Base-by-base conservation (phyloP, 192 early-diverging fungal genomes). In the Linnemannia elongata region DNA sequence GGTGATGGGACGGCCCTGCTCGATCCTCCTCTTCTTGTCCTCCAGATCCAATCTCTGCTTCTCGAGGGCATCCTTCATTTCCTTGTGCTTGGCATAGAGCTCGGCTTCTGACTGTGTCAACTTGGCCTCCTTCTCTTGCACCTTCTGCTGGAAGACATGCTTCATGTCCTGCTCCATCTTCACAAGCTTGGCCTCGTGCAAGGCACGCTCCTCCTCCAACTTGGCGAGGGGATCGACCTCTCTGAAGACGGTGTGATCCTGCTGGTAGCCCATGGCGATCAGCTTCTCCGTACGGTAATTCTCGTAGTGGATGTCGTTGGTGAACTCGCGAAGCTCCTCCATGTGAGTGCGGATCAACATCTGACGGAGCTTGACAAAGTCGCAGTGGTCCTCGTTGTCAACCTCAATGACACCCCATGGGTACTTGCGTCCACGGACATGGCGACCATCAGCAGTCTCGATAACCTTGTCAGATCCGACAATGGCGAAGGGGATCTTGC, bases 101-200 rank as follows among this genome's bases (percentile, higher is more conserved):
- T 96, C 98, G 83, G 98, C 98, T 89, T 99, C 98, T 44, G 94
- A 95, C 88, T 97, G 97, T 93, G 98, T 99, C 82, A 99, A 92
- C 92, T 99, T 99, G 81, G 97, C 91, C 88, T 99, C 98, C 91
- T 99, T 99, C 90, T 99, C 98, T 74, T 97, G 96, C 4, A 99
- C 98, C 93, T 99, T 99, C 78, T 97, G 96, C 90, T 98, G 96
- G 95, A 99, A 99, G 57, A 99, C 98, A 36, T 95, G 92, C 89
- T 97, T 97, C 98, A 99, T 99, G 89, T 99, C 98, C 20, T 94
- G 93, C 89, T 99, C 98, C 98, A 99, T 99, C 93, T 98, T 98
- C 73, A 94, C 93, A 91, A 99, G 94, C 92, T 99, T 99, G 86
- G 93, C 94, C 89, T 99, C 97, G 82, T 99, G 98, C 49, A 96